A percentile compares a stretch with the other conserved stretches of the same genome.
These are phyloP conservation scores for Paecilomyces dactylethromorphus DNA, from an alignment of 2,329 filamentous ascomycete species.

Conservation along the genomic window DNA sequence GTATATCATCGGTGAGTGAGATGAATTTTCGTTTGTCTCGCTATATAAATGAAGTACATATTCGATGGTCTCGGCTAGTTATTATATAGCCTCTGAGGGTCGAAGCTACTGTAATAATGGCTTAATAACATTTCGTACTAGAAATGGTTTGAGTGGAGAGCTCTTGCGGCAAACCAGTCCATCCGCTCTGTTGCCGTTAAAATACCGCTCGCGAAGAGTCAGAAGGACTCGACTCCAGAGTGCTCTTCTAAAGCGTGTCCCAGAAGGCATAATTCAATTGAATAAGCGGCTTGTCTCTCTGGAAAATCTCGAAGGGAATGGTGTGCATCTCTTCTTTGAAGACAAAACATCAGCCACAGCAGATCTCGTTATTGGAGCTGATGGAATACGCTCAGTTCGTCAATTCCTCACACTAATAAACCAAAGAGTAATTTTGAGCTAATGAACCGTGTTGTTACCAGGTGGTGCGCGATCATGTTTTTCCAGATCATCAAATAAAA, in stretches of 20 bases:
- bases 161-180: constrained; percentile 11
- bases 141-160: constrained; percentile 26
- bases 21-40: not conserved
- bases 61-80: too few relatives aligned
- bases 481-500: not conserved
- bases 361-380: constrained; percentile 47
- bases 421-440: not conserved
- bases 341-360: constrained; percentile 35
- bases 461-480: not conserved
- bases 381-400: constrained; percentile 46
- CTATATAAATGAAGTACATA: constrained; percentile 5
- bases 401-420: not conserved
- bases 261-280: constrained; percentile 37
- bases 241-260: constrained; percentile 43
- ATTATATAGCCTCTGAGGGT: too few relatives aligned
- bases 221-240: constrained; percentile 39
- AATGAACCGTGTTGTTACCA: not conserved
- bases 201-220: constrained; percentile 20
- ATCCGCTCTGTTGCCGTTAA: constrained; percentile 5
- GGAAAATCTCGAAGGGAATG: constrained; percentile 28
- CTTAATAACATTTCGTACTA: constrained; percentile 4
- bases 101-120: not conserved
- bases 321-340: constrained; percentile 39
- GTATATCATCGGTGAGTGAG: constrained; percentile 22
- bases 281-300: constrained; percentile 39